Conservation (phyloP, 352 stramenopile species). For the Phytophthora kernoviae region DNA sequence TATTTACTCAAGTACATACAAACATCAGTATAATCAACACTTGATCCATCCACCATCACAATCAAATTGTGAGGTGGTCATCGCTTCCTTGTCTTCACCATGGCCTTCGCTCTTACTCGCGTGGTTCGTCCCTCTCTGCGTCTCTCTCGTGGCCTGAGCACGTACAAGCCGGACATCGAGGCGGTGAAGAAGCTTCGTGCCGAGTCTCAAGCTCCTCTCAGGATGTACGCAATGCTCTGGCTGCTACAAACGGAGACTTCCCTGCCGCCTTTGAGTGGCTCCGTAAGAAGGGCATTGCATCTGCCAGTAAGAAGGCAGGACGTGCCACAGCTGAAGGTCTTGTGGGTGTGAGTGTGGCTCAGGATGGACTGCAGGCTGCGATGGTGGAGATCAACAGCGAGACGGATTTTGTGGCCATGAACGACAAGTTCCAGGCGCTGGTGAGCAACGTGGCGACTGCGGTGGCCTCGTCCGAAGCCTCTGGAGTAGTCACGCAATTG, state of each 20-base stretch:
- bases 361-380: conserved; percentile 34
- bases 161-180: conserved; percentile 84
- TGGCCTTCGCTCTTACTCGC: conserved; percentile 14
- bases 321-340: conserved; percentile 82
- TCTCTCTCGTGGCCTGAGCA: conserved; percentile 51
- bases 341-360: conserved; percentile 61
- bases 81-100: conserved; percentile 5
- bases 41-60: too few relatives aligned
- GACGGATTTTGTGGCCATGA: conserved; percentile 95
- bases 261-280: conserved; percentile 88
- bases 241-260: conserved; percentile 81
- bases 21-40: too few relatives aligned
- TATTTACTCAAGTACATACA: too few relatives aligned
- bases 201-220: conserved; percentile 86
- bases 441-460: conserved; percentile 57
- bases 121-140: conserved; percentile 12
- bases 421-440: conserved; percentile 90
- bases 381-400: conserved; percentile 96
- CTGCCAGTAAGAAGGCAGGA: conserved; percentile 78
- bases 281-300: conserved; percentile 87
- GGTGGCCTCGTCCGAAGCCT: conserved; percentile 31
- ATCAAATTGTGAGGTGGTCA: conserved; percentile 9
- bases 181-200: conserved; percentile 90
- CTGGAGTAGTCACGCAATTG: conserved; percentile 37
- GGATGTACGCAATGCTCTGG: conserved; percentile 90